These are phyloP conservation scores for Podospora didyma DNA, from an alignment of 495 filamentous ascomycete species.

Conservation along the genomic window DNA sequence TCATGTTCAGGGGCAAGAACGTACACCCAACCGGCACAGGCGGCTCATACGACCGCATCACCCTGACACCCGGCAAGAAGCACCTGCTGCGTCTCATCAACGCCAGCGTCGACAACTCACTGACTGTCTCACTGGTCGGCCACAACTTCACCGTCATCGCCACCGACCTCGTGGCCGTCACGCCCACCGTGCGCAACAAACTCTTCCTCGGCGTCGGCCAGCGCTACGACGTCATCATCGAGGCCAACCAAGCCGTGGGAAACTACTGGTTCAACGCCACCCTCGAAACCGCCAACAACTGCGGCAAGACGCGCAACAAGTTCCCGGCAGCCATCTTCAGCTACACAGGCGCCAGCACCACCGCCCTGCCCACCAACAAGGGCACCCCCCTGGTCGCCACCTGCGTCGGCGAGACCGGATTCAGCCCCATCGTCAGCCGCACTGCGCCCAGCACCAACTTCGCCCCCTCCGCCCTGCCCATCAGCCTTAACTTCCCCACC, in stretches of 20 bases:
- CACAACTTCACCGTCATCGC: conserved; percentile 52
- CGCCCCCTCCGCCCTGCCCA: conserved; percentile 10
- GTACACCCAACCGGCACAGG: conserved; percentile 25
- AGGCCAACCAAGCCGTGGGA: conserved; percentile 46
- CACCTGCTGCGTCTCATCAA: conserved; percentile 58
- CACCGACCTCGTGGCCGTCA: conserved; percentile 51
- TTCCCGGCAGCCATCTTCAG: conserved; percentile 34
- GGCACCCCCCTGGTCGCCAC: conserved; percentile 16
- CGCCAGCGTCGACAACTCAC: conserved; percentile 45
- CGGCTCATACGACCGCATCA: conserved; percentile 29
- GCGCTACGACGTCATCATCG: conserved; percentile 66
- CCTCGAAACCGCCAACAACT: conserved; percentile 18
- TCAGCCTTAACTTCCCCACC: conserved; percentile 9
- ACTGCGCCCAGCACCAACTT: conserved; percentile 10
- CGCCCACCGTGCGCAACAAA: conserved; percentile 34
- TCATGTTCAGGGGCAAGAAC: conserved; percentile 39
- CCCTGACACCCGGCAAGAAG: conserved; percentile 40
- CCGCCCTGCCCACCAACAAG: conserved; percentile 19
- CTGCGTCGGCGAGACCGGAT: conserved; percentile 21
- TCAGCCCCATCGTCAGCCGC: conserved; percentile 21
- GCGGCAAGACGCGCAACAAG: conserved; percentile 22
- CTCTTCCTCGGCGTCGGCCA: conserved; percentile 62
- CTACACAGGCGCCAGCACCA: conserved; percentile 30
- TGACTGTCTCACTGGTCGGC: conserved; percentile 47
- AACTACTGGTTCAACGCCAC: conserved; percentile 59